phyloP scores from a whole-genome alignment of 2,329 filamentous ascomycete species.

The Tolypocladium guangdongense region DNA sequence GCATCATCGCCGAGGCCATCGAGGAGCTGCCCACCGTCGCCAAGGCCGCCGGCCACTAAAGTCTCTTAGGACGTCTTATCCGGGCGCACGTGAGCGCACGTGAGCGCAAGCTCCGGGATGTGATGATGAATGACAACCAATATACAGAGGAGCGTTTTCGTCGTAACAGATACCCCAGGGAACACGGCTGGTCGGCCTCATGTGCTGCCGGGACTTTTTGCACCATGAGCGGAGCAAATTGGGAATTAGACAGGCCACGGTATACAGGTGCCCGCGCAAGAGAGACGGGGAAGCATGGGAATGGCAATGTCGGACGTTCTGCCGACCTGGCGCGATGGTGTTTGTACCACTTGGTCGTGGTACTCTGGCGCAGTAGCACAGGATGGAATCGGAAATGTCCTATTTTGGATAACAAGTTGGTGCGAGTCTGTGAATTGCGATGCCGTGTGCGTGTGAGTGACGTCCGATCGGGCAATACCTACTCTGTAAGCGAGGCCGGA shows the following conservation, averaged over 20 bases:
- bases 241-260: background rate
- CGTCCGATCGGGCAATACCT: background rate
- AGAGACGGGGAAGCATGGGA: background rate
- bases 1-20: conserved; percentile 73
- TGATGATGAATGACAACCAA: conserved; percentile 1
- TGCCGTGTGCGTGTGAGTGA: background rate
- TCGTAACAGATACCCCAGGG: conserved; percentile 6
- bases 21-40: conserved; percentile 61
- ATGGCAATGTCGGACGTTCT: background rate
- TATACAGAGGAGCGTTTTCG: background rate
- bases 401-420: background rate
- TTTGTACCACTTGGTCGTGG: background rate
- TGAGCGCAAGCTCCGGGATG: conserved; percentile 13
- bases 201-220: conserved; percentile 1
- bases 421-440: background rate
- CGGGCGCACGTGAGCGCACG: conserved; percentile 4
- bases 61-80: background rate
- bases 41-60: conserved; percentile 26
- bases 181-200: conserved; percentile 4
- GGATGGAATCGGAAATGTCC: background rate
- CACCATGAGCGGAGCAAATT: background rate
- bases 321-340: background rate
- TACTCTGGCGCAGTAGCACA: background rate
- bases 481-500: too few relatives aligned
- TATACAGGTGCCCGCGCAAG: background rate